A percentile compares a stretch with the other conserved stretches of the same genome.
Conservation (phyloP, 2,329 filamentous ascomycete species). For the Exutisphaerella laricina region DNA sequence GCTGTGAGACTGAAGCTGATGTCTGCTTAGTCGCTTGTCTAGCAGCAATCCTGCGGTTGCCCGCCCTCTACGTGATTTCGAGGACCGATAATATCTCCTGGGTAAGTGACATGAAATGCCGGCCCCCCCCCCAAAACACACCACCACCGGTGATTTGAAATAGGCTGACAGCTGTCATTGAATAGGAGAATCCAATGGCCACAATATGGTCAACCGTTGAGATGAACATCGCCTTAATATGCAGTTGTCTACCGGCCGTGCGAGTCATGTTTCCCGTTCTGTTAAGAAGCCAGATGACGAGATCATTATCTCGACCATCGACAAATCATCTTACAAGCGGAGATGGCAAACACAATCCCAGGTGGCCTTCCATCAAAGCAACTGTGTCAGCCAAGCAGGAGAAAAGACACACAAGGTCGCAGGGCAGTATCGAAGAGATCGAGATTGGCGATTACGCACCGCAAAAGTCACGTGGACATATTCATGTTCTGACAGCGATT, state of each 20-base stretch:
- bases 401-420: neutral
- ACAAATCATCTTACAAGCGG: neutral
- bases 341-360: too few relatives aligned
- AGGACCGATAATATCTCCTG: constrained; percentile 26
- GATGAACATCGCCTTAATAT: constrained; percentile 34
- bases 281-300: constrained; percentile 15
- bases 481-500: constrained; percentile 18
- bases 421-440: constrained; percentile 9
- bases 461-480: constrained; percentile 11
- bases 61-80: constrained; percentile 22
- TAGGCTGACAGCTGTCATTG: constrained; percentile 25
- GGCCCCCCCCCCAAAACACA: too few relatives aligned
- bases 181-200: constrained; percentile 30
- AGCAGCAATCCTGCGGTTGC: constrained; percentile 31
- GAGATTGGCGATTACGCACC: neutral
- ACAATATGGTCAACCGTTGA: constrained; percentile 36
- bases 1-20: too few relatives aligned
- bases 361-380: neutral
- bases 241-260: constrained; percentile 35
- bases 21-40: constrained; percentile 32
- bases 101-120: constrained; percentile 30
- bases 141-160: too few relatives aligned
- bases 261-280: constrained; percentile 34
- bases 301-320: neutral
- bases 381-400: neutral